Base-by-base conservation (phyloP, 352 stramenopile species). In the Pythium rhizo-oryzae region DNA sequence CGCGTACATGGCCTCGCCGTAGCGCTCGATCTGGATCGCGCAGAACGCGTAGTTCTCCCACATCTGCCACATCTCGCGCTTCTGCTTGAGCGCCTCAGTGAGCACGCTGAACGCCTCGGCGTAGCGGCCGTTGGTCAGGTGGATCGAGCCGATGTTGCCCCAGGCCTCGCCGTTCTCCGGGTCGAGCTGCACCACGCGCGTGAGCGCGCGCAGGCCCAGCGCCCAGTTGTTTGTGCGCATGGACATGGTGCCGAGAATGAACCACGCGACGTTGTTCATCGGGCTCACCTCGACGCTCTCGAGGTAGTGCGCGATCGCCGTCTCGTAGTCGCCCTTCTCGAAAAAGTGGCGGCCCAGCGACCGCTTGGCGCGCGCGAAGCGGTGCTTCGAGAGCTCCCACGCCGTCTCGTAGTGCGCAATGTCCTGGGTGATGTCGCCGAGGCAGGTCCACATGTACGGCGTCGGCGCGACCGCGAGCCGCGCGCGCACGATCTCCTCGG, bases 61-160 rank as follows among this genome's bases (percentile, higher is more conserved):
- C 85, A 98, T 97, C 53, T 95, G 84, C 90, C 90, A 98, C 86
- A 96, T 96, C 62, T 89, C 71, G 30, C 89, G 87, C 74, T 96
- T 96, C 58, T 97, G 89, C 76, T 97, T 97, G 37, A 97, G 78
- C 43, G 85, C 90, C 47, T 97, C 85, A 63, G 87, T 70, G 43
- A 97, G 79, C 52, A 96, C 90, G 5, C 85, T 80, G 43, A 96
- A 91, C 12, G 91, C 92, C 67, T 93, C 81, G 11, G 74, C 66
- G 59, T 89, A 97, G 30, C 90, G 80, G 23, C 85, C 77, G 47
- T 91, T 84, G 47, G 78, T 83, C 69, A 98, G 81, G 72, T 98
- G 93, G 49, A 98, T 91, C 49, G 95, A 97, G 50, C 94, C 95
- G 24, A 99, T 82, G 79, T 99, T 99, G 43, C 94, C 94, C 94